phyloP scores from a whole-genome alignment of 164 flowering plant species.

The Sextonia rubra region DNA sequence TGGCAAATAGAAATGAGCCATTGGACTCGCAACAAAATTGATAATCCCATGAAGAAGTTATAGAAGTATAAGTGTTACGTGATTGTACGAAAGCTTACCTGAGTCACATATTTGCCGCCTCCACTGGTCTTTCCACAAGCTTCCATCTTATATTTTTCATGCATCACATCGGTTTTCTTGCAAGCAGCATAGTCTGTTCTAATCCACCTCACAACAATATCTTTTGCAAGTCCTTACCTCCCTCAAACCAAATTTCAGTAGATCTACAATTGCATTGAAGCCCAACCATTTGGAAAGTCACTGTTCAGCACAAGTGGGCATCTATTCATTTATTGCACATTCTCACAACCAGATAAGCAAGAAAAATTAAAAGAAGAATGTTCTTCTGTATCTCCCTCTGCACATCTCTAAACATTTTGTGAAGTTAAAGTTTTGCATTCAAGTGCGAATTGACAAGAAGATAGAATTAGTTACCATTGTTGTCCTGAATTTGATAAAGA shows the following conservation, averaged over 20 bases:
- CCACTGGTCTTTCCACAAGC: constrained; percentile 64
- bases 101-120: constrained; percentile 72
- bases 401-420: too few species aligned
- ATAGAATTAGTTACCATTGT: constrained; percentile 53
- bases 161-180: constrained; percentile 69
- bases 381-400: too few species aligned
- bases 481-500: constrained; percentile 69
- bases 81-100: constrained; percentile 34
- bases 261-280: constrained; percentile 85
- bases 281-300: constrained; percentile 98
- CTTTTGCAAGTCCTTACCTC: constrained; percentile 64
- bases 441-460: neutral
- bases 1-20: too few species aligned
- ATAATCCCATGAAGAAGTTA: too few species aligned
- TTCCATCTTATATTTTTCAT: constrained; percentile 65
- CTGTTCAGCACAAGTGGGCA: constrained; percentile 33
- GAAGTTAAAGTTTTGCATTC: too few species aligned
- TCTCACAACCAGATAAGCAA: too few species aligned
- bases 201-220: constrained; percentile 77
- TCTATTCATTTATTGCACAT: too few species aligned
- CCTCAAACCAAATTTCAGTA: constrained; percentile 45
- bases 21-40: too few species aligned
- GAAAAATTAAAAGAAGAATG: too few species aligned
- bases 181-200: constrained; percentile 69
- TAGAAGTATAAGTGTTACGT: too few species aligned